Evolutionary conservation across 179 eudicot species (phyloP).

Genomic region (Beta lomatogona): DNA sequence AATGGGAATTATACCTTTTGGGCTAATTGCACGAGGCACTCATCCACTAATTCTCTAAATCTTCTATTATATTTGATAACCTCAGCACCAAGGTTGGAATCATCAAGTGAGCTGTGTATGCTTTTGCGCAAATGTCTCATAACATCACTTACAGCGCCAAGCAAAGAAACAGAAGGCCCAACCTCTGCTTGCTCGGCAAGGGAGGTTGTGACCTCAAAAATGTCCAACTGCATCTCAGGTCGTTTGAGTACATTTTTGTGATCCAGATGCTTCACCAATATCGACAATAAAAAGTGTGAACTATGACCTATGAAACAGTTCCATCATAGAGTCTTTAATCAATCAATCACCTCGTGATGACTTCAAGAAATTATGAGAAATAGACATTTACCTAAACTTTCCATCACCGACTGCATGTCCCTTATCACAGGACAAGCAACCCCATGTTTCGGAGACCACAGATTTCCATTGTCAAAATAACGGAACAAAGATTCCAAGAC

Average conservation of each 20-base stretch:
- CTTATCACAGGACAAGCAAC: conserved; percentile 83
- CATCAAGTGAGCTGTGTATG: conserved; percentile 76
- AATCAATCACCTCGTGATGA: conserved; percentile 1
- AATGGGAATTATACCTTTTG: conserved; percentile 51
- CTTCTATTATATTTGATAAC: conserved; percentile 66
- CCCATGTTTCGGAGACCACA: conserved; percentile 71
- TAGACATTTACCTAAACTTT: conserved; percentile 57
- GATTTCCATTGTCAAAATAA: conserved; percentile 70
- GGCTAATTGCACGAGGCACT: conserved; percentile 74
- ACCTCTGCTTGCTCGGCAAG: conserved; percentile 70
- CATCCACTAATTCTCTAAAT: conserved; percentile 71
- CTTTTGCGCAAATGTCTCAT: conserved; percentile 94
- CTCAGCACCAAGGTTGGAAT: conserved; percentile 66
- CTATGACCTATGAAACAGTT: conserved; percentile 63
- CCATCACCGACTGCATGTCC: conserved; percentile 90
- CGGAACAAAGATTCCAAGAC: conserved; percentile 89
- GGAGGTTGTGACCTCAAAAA: conserved; percentile 65
- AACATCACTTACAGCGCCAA: conserved; percentile 79
- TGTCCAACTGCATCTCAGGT: conserved; percentile 88
- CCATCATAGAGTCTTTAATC: conserved; percentile 18
- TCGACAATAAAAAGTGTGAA: conserved; percentile 74
- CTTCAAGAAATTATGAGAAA: not conserved
- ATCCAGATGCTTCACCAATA: conserved; percentile 92
- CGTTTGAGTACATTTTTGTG: conserved; percentile 88
- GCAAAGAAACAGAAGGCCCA: conserved; percentile 73